Evolutionary conservation across 192 early-diverging fungal species (phyloP).

Genomic region (Gaertneriomyces sp.): DNA sequence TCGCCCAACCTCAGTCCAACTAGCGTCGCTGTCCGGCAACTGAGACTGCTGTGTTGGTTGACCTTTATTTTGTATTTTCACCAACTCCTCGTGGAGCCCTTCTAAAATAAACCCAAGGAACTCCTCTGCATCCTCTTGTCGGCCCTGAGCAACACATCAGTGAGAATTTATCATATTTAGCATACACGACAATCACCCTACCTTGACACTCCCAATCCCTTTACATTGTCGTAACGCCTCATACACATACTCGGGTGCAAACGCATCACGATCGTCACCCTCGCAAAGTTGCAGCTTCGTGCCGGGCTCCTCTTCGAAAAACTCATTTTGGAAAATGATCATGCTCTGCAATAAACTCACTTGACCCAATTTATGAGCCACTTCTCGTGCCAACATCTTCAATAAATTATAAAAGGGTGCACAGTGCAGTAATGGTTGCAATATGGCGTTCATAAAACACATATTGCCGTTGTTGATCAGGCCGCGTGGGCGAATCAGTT

Average conservation of each 20-base stretch:
- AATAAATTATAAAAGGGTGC: constrained; percentile 89
- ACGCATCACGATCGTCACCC: constrained; percentile 38
- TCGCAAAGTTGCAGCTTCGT: constrained; percentile 3
- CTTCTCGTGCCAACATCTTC: constrained; percentile 56
- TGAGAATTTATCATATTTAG: neutral
- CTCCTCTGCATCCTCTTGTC: constrained; percentile 97
- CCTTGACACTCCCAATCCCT: constrained; percentile 75
- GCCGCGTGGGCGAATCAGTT: constrained; percentile 72
- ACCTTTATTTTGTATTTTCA: constrained; percentile 22
- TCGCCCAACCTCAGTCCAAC: constrained; percentile 88
- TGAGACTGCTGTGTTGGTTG: constrained; percentile 1
- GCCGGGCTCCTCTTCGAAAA: constrained; percentile 34
- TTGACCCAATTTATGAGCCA: constrained; percentile 47
- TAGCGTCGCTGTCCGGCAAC: constrained; percentile 31
- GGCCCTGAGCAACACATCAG: constrained; percentile 46
- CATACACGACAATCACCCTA: constrained; percentile 15
- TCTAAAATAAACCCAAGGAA: constrained; percentile 91
- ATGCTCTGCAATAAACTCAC: constrained; percentile 55
- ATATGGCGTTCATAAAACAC: constrained; percentile 97
- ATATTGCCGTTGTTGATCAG: constrained; percentile 96
- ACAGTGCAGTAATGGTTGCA: constrained; percentile 92
- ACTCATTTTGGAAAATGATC: constrained; percentile 61
- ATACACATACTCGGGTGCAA: constrained; percentile 94
- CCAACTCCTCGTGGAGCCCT: constrained; percentile 87
- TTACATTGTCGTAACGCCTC: constrained; percentile 76